A percentile compares a stretch with the other conserved stretches of the same genome.
Conservation (phyloP, 2,329 filamentous ascomycete species). For the Aspergillus phoenicis region DNA sequence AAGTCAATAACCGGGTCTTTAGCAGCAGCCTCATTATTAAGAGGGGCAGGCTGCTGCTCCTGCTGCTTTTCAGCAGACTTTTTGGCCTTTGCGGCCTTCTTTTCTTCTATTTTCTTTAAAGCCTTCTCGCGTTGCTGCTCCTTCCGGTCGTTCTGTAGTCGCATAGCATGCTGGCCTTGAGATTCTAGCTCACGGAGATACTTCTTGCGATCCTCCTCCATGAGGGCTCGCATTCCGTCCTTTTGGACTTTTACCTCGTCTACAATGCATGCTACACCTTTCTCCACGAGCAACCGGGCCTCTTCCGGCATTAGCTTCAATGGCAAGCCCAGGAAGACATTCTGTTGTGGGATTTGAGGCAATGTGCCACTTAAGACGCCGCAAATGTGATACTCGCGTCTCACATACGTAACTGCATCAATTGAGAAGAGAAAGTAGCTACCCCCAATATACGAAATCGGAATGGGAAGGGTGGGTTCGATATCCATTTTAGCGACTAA, state of each 20-base stretch:
- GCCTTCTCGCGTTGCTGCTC: constrained; percentile 54
- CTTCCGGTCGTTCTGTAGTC: constrained; percentile 49
- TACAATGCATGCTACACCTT: constrained; percentile 74
- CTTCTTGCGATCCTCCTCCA: constrained; percentile 59
- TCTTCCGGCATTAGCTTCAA: constrained; percentile 91
- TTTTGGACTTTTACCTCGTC: constrained; percentile 76
- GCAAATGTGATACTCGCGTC: constrained; percentile 79
- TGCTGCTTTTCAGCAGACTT: constrained; percentile 25
- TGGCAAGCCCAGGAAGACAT: constrained; percentile 86
- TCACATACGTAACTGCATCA: constrained; percentile 74
- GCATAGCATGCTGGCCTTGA: constrained; percentile 56
- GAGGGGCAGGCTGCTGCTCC: not conserved
- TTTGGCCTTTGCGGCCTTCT: constrained; percentile 31
- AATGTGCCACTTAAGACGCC: constrained; percentile 84
- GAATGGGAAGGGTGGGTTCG: constrained; percentile 60
- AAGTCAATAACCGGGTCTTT: constrained; percentile 25
- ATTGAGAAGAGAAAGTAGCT: constrained; percentile 90
- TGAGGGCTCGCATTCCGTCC: constrained; percentile 61
- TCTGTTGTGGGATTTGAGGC: constrained; percentile 91
- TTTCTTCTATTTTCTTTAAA: constrained; percentile 52
- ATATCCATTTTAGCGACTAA: constrained; percentile 33
- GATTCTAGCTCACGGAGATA: constrained; percentile 62
- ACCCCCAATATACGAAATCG: constrained; percentile 77
- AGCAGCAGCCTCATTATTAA: constrained; percentile 12
- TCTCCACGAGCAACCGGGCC: constrained; percentile 76